phyloP scores from a whole-genome alignment of 208 protist genomes.

The Crithidia acanthocephali region DNA sequence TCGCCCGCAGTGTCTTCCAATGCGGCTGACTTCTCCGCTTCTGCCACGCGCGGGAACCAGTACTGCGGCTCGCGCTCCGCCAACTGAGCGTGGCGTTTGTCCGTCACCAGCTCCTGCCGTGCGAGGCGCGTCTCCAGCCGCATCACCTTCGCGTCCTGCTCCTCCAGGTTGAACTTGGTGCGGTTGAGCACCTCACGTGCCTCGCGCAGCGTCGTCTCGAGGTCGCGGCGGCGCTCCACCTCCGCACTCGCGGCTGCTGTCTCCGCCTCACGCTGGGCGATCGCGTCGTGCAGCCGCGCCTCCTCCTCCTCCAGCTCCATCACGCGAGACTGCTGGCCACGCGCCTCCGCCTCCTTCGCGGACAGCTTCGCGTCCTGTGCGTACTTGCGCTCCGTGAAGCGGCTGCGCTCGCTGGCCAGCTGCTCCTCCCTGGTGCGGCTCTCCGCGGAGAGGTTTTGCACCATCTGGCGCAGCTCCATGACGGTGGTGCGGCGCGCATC shows the following conservation, averaged over 20 bases:
- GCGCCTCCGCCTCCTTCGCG: constrained; percentile 60
- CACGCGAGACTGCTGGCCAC: constrained; percentile 52
- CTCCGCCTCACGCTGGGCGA: constrained; percentile 42
- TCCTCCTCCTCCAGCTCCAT: constrained; percentile 62
- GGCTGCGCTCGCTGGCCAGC: constrained; percentile 45
- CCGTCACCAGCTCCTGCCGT: constrained; percentile 55
- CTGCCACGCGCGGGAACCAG: constrained; percentile 58
- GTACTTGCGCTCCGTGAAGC: constrained; percentile 51
- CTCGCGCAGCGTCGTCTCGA: constrained; percentile 48
- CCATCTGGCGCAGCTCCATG: constrained; percentile 66
- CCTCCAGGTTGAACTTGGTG: constrained; percentile 74
- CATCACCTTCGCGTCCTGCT: constrained; percentile 77
- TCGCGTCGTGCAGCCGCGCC: constrained; percentile 44
- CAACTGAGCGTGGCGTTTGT: constrained; percentile 73
- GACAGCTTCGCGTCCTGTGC: constrained; percentile 78
- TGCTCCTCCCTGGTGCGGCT: constrained; percentile 62
- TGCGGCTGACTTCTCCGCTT: constrained; percentile 33
- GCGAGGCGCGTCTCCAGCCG: constrained; percentile 64
- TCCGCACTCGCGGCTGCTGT: constrained; percentile 50
- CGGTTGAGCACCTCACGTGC: constrained; percentile 50
- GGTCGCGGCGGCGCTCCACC: constrained; percentile 46
- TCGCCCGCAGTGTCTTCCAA: constrained; percentile 79
- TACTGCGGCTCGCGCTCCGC: constrained; percentile 54
- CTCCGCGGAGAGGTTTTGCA: constrained; percentile 49
- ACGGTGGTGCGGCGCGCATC: constrained; percentile 64